These are phyloP conservation scores for Hawksworthiomyces lignivorus DNA, from an alignment of 2,329 filamentous ascomycete species.

Conservation along the genomic window DNA sequence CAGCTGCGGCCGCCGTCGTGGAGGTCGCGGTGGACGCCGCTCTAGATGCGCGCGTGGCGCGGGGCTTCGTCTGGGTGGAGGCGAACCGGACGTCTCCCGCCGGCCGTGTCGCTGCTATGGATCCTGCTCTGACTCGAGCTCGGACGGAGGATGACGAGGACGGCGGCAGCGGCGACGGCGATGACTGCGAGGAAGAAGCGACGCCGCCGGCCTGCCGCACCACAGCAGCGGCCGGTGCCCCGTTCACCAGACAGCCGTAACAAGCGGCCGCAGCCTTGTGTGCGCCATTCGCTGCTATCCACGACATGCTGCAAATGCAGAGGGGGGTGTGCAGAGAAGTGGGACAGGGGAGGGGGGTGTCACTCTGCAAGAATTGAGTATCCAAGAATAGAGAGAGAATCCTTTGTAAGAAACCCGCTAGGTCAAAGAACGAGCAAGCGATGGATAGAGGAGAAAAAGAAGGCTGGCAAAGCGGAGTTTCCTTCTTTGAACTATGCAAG, in stretches of 20 bases:
- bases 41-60: conserved; percentile 5
- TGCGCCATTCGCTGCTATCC: conserved; percentile 12
- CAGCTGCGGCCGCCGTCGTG: not conserved
- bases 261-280: conserved; percentile 11
- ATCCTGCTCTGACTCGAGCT: no score
- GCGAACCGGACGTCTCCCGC: conserved; percentile 6
- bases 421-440: no score
- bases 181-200: not conserved
- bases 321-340: no score
- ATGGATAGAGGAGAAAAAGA: no score
- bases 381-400: not conserved
- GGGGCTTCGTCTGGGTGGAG: conserved; percentile 9
- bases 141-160: no score
- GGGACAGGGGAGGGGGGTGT: not conserved
- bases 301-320: conserved; percentile 12
- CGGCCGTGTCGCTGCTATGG: not conserved
- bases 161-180: not conserved
- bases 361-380: not conserved
- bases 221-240: conserved; percentile 4
- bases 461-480: no score
- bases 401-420: no score
- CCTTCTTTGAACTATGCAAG: no score
- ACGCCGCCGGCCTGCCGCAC: conserved; percentile 3
- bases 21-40: not conserved
- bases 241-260: conserved; percentile 11